Percentiles rank a stretch among this genome's conserved stretches.
These are phyloP conservation scores for Botrytis fabae DNA, from an alignment of 2,329 filamentous ascomycete species.

Conservation along the genomic window DNA sequence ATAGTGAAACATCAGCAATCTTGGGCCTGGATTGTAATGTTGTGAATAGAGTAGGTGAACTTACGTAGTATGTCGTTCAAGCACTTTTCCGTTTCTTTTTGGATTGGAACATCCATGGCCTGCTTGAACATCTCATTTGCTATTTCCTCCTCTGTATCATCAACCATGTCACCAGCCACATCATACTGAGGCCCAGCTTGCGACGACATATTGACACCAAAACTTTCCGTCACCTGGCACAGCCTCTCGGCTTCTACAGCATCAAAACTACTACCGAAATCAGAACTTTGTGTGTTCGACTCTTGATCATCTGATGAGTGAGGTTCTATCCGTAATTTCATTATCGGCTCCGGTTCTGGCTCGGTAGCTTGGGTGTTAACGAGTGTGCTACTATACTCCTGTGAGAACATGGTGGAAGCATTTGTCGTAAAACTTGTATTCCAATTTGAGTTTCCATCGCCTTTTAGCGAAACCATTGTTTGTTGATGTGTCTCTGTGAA, in stretches of 20 bases:
- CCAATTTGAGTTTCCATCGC: not conserved
- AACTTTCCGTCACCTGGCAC: not conserved
- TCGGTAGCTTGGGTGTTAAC: constrained; percentile 26
- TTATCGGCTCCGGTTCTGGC: constrained; percentile 17
- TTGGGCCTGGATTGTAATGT: not conserved
- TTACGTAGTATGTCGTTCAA: constrained; percentile 20
- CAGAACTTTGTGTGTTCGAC: not conserved
- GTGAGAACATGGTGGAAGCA: constrained; percentile 29
- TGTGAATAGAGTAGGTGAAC: not conserved
- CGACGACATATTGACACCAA: not conserved
- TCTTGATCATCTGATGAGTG: not conserved
- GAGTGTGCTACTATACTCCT: not conserved
- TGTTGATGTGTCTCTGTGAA: not conserved
- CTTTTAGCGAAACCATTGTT: not conserved
- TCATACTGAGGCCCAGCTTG: not conserved
- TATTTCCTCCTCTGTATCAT: not conserved
- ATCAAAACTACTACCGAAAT: constrained; percentile 19
- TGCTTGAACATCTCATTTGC: not conserved
- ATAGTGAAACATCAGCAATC: not conserved
- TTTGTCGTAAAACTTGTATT: constrained; percentile 32
- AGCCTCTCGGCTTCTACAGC: not conserved
- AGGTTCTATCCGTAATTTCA: not conserved
- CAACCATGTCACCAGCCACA: not conserved
- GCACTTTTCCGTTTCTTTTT: constrained; percentile 20
- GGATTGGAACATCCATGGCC: not conserved